Evolutionary conservation across 1,284 basidiomycete species (phyloP).

Genomic region (Cutaneotrichosporon sp.): DNA sequence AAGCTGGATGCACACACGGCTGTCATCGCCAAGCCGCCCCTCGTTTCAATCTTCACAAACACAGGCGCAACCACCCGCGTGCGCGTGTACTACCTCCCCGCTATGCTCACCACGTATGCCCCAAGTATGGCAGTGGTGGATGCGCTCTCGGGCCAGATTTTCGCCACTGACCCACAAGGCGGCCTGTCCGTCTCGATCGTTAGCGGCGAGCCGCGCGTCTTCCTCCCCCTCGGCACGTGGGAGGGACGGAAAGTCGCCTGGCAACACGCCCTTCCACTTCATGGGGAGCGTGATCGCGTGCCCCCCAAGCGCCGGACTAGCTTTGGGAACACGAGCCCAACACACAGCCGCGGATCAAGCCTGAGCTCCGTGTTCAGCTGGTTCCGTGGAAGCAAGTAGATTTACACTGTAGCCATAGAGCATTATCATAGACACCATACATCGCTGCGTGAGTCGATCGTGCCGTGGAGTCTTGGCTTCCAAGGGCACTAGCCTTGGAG

Average conservation of each 20-base stretch:
- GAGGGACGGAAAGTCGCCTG: slow-evolving; percentile 21
- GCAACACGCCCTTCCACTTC: slow-evolving; percentile 10
- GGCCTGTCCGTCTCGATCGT: slow-evolving; percentile 45
- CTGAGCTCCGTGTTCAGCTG: slow-evolving; percentile 24
- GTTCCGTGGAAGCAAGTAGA: slow-evolving; percentile 20
- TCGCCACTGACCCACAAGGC: slow-evolving; percentile 57
- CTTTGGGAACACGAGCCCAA: neutral
- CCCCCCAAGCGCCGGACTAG: neutral
- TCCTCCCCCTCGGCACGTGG: slow-evolving; percentile 37
- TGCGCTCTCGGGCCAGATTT: slow-evolving; percentile 60
- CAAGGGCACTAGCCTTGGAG: too few species aligned
- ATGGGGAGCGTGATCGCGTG: neutral
- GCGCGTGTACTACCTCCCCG: slow-evolving; percentile 34
- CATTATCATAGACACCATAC: slow-evolving; percentile 4
- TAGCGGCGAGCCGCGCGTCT: slow-evolving; percentile 44
- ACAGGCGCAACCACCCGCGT: slow-evolving; percentile 57
- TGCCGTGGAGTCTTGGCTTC: neutral
- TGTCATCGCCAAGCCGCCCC: slow-evolving; percentile 63
- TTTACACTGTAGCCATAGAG: neutral
- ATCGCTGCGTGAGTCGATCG: neutral
- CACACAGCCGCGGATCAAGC: slow-evolving; percentile 20
- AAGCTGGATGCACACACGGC: slow-evolving; percentile 56
- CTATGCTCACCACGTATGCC: slow-evolving; percentile 53
- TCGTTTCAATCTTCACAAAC: slow-evolving; percentile 68
- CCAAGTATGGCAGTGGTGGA: slow-evolving; percentile 62